Evolutionary conservation across 225 moss, liverwort and hornwort genomes (phyloP), one percentile per base, ranked within the genome.

Genomic region (Physcomitrium patens): DNA sequence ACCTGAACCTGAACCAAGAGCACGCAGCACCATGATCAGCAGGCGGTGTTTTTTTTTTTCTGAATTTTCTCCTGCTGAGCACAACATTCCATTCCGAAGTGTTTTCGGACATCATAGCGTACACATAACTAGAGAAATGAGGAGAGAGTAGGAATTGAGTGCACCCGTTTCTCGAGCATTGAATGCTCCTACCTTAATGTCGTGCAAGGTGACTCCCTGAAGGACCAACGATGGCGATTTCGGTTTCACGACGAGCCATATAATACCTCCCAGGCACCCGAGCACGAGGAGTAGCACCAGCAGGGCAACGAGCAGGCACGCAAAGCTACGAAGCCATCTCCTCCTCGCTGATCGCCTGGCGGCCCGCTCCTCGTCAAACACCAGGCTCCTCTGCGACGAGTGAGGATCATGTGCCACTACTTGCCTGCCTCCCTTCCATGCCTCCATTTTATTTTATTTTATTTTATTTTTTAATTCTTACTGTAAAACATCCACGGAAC

Each of bases 201-300:
- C 73, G 49, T 70, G 55, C 27, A 84, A 50, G 22, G 77, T 70
- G 70, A 84, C 60, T 17, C 74, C 80, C 22, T 74, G 65, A 12
- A 77, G 66, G 20, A 50, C 48, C 70, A 80, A 67, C 24, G 66
- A 45, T 17, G 84, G 77, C 12, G 77, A 48, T 63, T 74, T 80
- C 42, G 84, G 80, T 64, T 73, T 77, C 7, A 84, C 46, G 19
- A 80, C 59, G 16, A 77, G 20, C 77, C 80, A 84, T 27, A 74
- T 15, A 16, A 84, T 72, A 9, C 61, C 60, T 2, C 77, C 77
- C 60, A 84, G 60, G 44, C 66, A 55, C 47, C 65, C 18, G 20
- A 80, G 80, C 67, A 84, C 52, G 12, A 80, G 55, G 3, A 80
- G n/a, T 16, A 84, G 57, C 45, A 80, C 76, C 42, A 66, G 9